Evolutionary conservation across 208 protist genomes (phyloP).

Genomic region (Eutreptiella sp.): DNA sequence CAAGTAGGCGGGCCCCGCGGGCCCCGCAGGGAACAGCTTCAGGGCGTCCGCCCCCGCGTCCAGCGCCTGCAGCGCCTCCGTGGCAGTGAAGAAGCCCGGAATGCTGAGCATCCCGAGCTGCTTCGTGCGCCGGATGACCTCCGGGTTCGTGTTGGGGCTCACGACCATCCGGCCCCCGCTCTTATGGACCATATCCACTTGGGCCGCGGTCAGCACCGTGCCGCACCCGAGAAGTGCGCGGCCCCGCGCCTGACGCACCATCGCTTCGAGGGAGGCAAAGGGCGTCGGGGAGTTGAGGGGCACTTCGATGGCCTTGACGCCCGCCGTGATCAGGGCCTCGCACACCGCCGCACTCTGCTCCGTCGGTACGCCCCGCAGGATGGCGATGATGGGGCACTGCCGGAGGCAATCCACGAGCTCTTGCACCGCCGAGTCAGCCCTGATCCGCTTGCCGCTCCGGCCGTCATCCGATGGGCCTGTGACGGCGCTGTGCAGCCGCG

Average conservation of each 20-base stretch:
- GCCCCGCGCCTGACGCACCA: not conserved
- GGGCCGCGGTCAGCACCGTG: constrained; percentile 14
- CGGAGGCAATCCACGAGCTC: too few relatives aligned
- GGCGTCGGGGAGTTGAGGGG: constrained; percentile 18
- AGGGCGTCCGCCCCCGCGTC: not conserved
- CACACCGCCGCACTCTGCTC: not conserved
- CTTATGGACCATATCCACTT: not conserved
- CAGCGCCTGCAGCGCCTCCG: constrained; percentile 1
- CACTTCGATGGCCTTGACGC: constrained; percentile 6
- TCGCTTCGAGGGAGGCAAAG: not conserved
- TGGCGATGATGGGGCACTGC: too few relatives aligned
- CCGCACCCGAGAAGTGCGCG: not conserved
- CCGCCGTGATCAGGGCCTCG: not conserved
- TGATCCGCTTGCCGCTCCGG: too few relatives aligned
- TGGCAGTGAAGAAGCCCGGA: constrained; percentile 6
- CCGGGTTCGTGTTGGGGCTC: constrained; percentile 5
- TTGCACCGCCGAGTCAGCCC: too few relatives aligned
- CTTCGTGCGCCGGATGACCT: not conserved
- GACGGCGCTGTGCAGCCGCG: too few relatives aligned
- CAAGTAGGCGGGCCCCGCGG: not conserved
- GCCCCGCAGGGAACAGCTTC: constrained; percentile 12
- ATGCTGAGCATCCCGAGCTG: constrained; percentile 5
- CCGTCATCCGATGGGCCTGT: too few relatives aligned
- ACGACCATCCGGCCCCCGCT: constrained; percentile 5
- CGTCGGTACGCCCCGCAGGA: constrained; percentile 6